Percentiles rank a stretch among this genome's conserved stretches.
Evolutionary conservation across 257 asterid genomes (phyloP).

Genomic region (Fraxinus excelsior): DNA sequence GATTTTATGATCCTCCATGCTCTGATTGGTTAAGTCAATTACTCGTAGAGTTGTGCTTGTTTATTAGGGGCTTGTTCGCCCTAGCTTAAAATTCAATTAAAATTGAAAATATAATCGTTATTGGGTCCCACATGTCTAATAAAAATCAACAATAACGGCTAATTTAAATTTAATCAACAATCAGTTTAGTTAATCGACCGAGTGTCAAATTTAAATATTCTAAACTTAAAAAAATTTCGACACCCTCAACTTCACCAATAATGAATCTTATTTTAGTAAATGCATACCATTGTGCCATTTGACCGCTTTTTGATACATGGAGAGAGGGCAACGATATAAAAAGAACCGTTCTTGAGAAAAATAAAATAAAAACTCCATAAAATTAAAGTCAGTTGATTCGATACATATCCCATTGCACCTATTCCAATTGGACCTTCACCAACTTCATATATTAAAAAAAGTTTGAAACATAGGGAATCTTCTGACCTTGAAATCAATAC

Average conservation of each 20-base stretch:
- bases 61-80: too few species aligned
- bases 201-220: neutral
- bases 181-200: too few species aligned
- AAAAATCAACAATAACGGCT: too few species aligned
- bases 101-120: too few species aligned
- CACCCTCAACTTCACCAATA: neutral
- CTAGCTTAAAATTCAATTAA: too few species aligned
- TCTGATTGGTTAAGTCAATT: neutral
- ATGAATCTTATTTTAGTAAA: neutral
- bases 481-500: neutral
- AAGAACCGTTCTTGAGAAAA: neutral
- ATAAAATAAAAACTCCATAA: neutral
- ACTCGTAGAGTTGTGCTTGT: neutral
- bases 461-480: conserved; percentile 2
- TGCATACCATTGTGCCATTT: neutral
- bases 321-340: neutral
- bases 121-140: too few species aligned
- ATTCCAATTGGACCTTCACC: conserved; percentile 4
- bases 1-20: conserved; percentile 2
- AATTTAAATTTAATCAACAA: too few species aligned
- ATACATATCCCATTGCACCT: neutral
- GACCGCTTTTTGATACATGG: neutral
- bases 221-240: neutral
- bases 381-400: neutral
- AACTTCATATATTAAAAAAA: neutral